Evolutionary conservation across 2,329 filamentous ascomycete species (phyloP).

Genomic region (Fusarium abutilonis): DNA sequence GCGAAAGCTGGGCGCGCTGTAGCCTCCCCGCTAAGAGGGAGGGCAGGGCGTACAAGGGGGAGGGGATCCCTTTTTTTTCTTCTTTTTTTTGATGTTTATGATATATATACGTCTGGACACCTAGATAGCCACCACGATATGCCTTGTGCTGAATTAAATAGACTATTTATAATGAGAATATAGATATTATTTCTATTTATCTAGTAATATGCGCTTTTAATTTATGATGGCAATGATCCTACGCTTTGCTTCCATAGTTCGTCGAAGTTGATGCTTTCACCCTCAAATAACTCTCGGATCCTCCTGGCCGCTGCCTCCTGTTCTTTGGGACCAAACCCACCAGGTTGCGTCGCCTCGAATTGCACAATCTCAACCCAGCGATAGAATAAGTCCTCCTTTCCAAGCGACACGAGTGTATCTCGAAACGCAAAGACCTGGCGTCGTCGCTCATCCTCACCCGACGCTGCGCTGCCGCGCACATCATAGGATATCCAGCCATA

Average conservation of each 20-base stretch:
- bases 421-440: slow-evolving; percentile 84
- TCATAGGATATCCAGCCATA: slow-evolving; percentile 72
- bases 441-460: slow-evolving; percentile 69
- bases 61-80: slow-evolving; percentile 2
- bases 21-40: slow-evolving; percentile 40
- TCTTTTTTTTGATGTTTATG: not conserved
- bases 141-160: not conserved
- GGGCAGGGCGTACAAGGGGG: slow-evolving; percentile 19
- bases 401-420: slow-evolving; percentile 76
- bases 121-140: not conserved
- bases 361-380: slow-evolving; percentile 93
- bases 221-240: slow-evolving; percentile 5
- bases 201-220: not conserved
- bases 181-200: not conserved
- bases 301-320: slow-evolving; percentile 78
- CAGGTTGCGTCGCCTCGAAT: slow-evolving; percentile 81
- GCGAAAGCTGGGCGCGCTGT: slow-evolving; percentile 47
- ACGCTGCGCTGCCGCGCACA: slow-evolving; percentile 65
- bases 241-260: slow-evolving; percentile 73
- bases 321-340: slow-evolving; percentile 78
- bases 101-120: not conserved
- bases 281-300: slow-evolving; percentile 78
- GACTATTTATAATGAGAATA: not conserved
- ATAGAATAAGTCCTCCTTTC: slow-evolving; percentile 90
- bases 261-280: slow-evolving; percentile 83